Base-by-base conservation (phyloP, 2,329 filamentous ascomycete species). In the Pseudogymnoascus sp. region DNA sequence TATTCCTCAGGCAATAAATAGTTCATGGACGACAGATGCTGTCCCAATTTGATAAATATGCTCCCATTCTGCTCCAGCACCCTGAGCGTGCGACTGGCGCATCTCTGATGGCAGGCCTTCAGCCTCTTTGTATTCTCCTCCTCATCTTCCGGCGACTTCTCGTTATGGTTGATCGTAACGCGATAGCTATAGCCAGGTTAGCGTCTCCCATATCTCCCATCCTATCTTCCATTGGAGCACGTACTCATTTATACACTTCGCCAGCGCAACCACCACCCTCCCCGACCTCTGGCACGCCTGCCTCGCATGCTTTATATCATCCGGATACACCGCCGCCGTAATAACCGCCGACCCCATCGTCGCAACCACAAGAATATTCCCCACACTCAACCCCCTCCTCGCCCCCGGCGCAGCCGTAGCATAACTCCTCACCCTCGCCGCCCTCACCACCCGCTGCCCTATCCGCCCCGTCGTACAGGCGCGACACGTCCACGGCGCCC, bases 41-140 rank as follows among this genome's bases (percentile, higher is more conserved):
- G 95, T 7, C 95, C 95, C 40, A 99, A 80, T 77, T 99, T 99
- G 75, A 99, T 97, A 71, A 97, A 99, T 67, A 99, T 96, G 28
- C 93, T 96, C 26, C 96, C 95, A 75, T 97, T 97, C 80, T 90
- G 91, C 80, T 99, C 95, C 68, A 97, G 78, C 1, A 96, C 93
- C 64, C 82, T 83, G 44, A 97, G 79, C 0, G 95, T 97, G 66
- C 95, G 86, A 71, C 91, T 84, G 31, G 95, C 95, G 77, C 95
- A 99, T 75, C 95, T 85, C 74, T 96, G 89, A 76, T 99, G 95
- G 73, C 95, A 97, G 67, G 87, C 87, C 69, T 86, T 89, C 62
- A 99, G 79, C 38, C 88, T 76, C n/a, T 76, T 79, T n/a, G 83
- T 79, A 72, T 86, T 85, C 74, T 91, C 84, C 62, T 84, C 82